A percentile compares a stretch with the other conserved stretches of the same genome.
These are phyloP conservation scores for Leccinellum luteum DNA, from an alignment of 768 basidiomycete species.

Conservation along the genomic window DNA sequence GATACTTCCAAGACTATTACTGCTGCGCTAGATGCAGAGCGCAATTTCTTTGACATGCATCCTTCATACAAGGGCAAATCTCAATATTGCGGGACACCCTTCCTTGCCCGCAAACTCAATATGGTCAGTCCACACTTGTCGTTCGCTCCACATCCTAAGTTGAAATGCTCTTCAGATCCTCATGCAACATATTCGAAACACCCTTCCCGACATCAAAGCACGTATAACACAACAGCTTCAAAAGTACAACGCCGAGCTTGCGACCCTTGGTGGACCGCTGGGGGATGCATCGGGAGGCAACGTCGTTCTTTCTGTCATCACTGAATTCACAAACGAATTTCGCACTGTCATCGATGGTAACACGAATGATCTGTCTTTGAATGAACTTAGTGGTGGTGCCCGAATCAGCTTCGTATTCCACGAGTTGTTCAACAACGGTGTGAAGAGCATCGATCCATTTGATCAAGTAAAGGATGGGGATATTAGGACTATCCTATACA, in stretches of 20 bases:
- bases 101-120: slow-evolving; percentile 92
- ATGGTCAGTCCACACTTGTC: slow-evolving; percentile 52
- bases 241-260: slow-evolving; percentile 84
- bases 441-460: slow-evolving; percentile 95
- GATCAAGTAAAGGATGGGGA: slow-evolving; percentile 99
- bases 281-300: slow-evolving; percentile 86
- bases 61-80: slow-evolving; percentile 90
- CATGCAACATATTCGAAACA: slow-evolving; percentile 98
- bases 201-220: slow-evolving; percentile 97
- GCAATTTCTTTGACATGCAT: slow-evolving; percentile 93
- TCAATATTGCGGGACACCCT: slow-evolving; percentile 96
- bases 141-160: not conserved
- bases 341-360: slow-evolving; percentile 96
- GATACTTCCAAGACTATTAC: slow-evolving; percentile 83
- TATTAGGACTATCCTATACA: slow-evolving; percentile 93
- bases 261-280: slow-evolving; percentile 79
- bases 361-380: slow-evolving; percentile 91
- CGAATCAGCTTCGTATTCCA: slow-evolving; percentile 99
- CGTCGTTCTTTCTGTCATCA: slow-evolving; percentile 95
- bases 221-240: slow-evolving; percentile 88
- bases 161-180: slow-evolving; percentile 62
- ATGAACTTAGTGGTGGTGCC: slow-evolving; percentile 98
- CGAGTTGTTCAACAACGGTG: slow-evolving; percentile 94
- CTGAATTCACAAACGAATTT: slow-evolving; percentile 97
- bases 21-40: slow-evolving; percentile 84